Percentiles rank a stretch among this genome's conserved stretches.
Conservation (phyloP, 495 filamentous ascomycete genomes). For the Penicillium simplicissimum region DNA sequence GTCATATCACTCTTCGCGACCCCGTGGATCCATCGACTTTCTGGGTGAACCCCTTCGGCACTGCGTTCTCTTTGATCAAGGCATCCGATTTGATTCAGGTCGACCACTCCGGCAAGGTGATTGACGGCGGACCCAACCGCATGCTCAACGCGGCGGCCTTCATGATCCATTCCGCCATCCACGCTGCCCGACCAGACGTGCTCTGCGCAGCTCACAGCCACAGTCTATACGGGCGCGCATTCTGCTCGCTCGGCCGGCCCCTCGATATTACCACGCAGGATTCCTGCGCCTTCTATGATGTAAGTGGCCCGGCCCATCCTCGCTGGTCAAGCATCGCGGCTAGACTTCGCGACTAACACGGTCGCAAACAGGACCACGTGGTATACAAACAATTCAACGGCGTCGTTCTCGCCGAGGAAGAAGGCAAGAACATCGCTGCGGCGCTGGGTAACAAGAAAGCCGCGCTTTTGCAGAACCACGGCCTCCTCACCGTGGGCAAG, state of each 20-base stretch:
- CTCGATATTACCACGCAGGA: constrained; percentile 77
- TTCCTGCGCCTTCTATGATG: constrained; percentile 65
- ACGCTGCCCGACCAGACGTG: constrained; percentile 70
- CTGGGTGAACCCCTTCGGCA: constrained; percentile 82
- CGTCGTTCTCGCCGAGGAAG: constrained; percentile 68
- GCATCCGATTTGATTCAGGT: constrained; percentile 73
- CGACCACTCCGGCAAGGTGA: constrained; percentile 61
- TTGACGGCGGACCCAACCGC: constrained; percentile 64
- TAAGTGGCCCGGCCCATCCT: constrained; percentile 7
- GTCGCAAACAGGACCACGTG: constrained; percentile 55
- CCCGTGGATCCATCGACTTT: constrained; percentile 68
- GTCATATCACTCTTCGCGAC: constrained; percentile 64
- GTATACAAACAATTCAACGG: constrained; percentile 70
- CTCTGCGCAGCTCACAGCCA: constrained; percentile 73
- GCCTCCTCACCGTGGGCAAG: constrained; percentile 57
- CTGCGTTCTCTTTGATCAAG: constrained; percentile 68
- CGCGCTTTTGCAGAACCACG: constrained; percentile 71
- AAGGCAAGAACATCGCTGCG: constrained; percentile 67
- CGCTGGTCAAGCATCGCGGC: not conserved
- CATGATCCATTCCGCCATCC: constrained; percentile 68
- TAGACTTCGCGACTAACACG: constrained; percentile 14
- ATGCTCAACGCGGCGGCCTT: constrained; percentile 69
- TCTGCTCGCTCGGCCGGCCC: constrained; percentile 63
- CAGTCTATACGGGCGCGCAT: constrained; percentile 68
- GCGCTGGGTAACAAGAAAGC: constrained; percentile 68